These are phyloP conservation scores for Pleurotus giganteus DNA, from an alignment of 768 basidiomycete species.

Conservation along the genomic window DNA sequence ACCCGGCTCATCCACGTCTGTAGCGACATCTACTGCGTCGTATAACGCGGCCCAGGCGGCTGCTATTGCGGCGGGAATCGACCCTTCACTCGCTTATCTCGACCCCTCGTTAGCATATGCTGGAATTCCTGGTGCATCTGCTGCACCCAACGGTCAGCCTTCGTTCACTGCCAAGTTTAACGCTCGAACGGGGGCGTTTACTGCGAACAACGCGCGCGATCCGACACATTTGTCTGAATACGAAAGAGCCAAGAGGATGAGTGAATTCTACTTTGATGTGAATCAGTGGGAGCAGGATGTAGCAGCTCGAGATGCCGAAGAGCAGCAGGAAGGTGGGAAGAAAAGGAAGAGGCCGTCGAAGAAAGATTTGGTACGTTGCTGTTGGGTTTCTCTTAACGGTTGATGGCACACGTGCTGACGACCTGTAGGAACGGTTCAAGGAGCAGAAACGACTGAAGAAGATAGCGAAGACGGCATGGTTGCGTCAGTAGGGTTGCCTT, in stretches of 20 bases:
- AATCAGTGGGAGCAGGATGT: constrained; percentile 75
- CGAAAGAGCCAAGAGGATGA: constrained; percentile 83
- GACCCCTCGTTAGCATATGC: constrained; percentile 66
- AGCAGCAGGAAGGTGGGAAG: constrained; percentile 54
- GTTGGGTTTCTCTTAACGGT: background rate
- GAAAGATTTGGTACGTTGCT: constrained; percentile 72
- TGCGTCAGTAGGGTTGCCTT: constrained; percentile 36
- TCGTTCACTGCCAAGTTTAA: constrained; percentile 75
- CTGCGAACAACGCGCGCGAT: constrained; percentile 63
- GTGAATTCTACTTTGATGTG: constrained; percentile 85
- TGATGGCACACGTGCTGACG: constrained; percentile 5
- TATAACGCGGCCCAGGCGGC: constrained; percentile 62
- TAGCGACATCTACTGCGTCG: constrained; percentile 28
- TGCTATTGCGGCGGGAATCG: constrained; percentile 77
- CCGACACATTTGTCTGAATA: constrained; percentile 78
- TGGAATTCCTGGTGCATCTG: constrained; percentile 27
- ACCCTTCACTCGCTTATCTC: constrained; percentile 76
- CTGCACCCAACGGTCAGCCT: constrained; percentile 31
- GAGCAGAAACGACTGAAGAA: constrained; percentile 82
- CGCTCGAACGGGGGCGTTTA: constrained; percentile 76
- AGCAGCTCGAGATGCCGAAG: constrained; percentile 32
- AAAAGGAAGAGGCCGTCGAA: constrained; percentile 79
- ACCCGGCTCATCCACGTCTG: constrained; percentile 16
- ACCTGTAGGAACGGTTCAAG: constrained; percentile 71
- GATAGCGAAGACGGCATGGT: constrained; percentile 86